Evolutionary conservation across 140 eudicot species (phyloP), one percentile per base, ranked within the genome.

Genomic region (Erigeron philadelphicus): DNA sequence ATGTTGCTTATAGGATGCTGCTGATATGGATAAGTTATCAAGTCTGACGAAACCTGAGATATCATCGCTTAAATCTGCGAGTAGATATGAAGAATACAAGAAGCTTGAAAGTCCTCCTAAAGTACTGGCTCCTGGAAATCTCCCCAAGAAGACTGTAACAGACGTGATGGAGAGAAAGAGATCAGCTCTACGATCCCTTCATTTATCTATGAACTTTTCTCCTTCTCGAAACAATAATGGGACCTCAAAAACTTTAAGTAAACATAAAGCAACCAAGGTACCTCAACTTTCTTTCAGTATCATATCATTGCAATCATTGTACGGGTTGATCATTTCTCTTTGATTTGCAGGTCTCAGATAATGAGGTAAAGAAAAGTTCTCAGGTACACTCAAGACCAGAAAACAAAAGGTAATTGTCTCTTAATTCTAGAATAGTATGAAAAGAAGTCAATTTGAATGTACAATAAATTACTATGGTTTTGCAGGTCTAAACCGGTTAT

Each of bases 151-250:
- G 74, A 38, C 63, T 69, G 62, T 66, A 35, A 72, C 15, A 59
- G 83, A 62, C 1, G 61, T 49, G 11, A 40, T 15, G 52, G 81
- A 72, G 60, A 84, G 78, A 72, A 84, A 73, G 77, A 76, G 53
- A 75, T 58, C 81, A 66, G 54, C 58, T 23, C 54, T 66, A 21
- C 66, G 75, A 50, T 76, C 88, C 45, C 81, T 84, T 74, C 87
- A 81, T 73, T 82, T 73, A 82, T 80, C 95, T n/a, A 74, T 85
- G 61, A 82, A 81, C 57, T 76, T 75, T 69, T 47, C 87, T 53
- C 67, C 63, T 62, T 62, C 67, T 67, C 71, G 72, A 55, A 83
- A 65, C 48, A 82, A 79, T 64, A 72, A 70, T 13, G 68, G 47
- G 58, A 76, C 66, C 53, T 81, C 81, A 17, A 80, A 72, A 82